Conservation (phyloP, 2,329 filamentous ascomycete genomes). For the Hypoxylon sp. region DNA sequence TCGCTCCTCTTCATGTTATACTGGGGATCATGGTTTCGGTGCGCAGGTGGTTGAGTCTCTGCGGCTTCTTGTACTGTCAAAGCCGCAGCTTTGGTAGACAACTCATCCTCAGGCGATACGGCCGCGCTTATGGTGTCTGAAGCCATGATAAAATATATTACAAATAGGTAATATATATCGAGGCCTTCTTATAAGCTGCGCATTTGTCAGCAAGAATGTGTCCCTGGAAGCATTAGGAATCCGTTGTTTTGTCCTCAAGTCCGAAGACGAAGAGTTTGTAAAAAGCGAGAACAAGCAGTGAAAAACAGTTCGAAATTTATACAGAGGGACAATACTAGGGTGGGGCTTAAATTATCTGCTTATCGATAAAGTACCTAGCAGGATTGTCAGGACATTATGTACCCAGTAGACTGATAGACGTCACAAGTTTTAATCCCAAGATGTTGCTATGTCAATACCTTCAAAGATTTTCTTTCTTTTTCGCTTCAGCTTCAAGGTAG, state of each 20-base stretch:
- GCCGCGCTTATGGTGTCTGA: constrained; percentile 30
- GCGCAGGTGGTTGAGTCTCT: constrained; percentile 59
- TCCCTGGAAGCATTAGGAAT: constrained; percentile 40
- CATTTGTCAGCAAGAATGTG: constrained; percentile 30
- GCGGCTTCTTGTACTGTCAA: constrained; percentile 46
- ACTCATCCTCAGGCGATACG: constrained; percentile 44
- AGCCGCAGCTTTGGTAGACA: constrained; percentile 45
- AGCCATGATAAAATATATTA: constrained; percentile 40
- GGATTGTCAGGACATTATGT: not conserved
- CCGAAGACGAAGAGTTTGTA: not conserved
- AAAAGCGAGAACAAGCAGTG: not conserved
- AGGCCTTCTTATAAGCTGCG: constrained; percentile 14
- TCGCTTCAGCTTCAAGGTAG: not conserved
- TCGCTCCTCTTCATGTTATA: constrained; percentile 87
- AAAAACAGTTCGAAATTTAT: constrained; percentile 32
- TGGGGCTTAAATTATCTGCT: constrained; percentile 6
- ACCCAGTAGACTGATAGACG: constrained; percentile 3
- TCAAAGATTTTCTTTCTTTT: not conserved
- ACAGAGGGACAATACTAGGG: constrained; percentile 5
- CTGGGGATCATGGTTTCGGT: constrained; percentile 77
- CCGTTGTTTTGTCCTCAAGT: constrained; percentile 23
- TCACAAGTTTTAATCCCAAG: not conserved
- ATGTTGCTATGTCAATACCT: not conserved
- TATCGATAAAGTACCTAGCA: constrained; percentile 26
- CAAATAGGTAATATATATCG: not conserved